phyloP scores from a whole-genome alignment of 1,284 basidiomycete species.

The Tilletiaria anomala region DNA sequence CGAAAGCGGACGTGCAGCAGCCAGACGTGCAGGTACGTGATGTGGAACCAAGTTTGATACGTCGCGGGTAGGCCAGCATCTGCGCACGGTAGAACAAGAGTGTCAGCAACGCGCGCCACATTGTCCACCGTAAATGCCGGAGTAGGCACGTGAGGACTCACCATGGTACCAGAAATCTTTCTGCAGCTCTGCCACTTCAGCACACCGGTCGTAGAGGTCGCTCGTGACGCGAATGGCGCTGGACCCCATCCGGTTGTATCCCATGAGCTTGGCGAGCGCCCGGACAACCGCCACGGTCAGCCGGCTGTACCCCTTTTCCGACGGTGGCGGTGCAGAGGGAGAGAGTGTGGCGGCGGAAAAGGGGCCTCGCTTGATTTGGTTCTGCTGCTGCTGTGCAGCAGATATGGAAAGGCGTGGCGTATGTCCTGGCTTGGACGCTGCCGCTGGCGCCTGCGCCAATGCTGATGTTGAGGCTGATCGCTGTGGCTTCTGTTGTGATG shows the following conservation, averaged over 20 bases:
- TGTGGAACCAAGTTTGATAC: conserved; percentile 93
- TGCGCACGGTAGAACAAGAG: conserved; percentile 31
- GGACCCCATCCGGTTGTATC: conserved; percentile 44
- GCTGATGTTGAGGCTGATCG: no score
- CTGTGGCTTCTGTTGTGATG: no score
- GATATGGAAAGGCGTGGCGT: no score
- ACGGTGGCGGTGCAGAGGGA: no score
- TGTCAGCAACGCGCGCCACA: background rate
- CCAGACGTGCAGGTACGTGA: conserved; percentile 87
- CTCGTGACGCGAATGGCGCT: conserved; percentile 47
- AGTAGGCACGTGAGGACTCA: conserved; percentile 1
- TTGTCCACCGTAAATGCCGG: background rate
- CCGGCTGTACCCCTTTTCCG: conserved; percentile 18
- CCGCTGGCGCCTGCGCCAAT: no score
- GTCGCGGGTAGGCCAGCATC: conserved; percentile 79
- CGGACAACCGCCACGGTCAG: conserved; percentile 28
- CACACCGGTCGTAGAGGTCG: conserved; percentile 46
- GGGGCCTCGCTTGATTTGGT: no score
- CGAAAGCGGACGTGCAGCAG: conserved; percentile 75
- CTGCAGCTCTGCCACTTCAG: conserved; percentile 41
- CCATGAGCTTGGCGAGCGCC: conserved; percentile 44
- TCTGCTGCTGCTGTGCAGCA: no score
- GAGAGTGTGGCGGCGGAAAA: no score
- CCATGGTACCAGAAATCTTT: conserved; percentile 30
- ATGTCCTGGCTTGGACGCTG: no score